Percentiles rank a stretch among this genome's conserved stretches.
Conservation (phyloP, 2,329 filamentous ascomycete species). For the Exophiala xenobiotica region DNA sequence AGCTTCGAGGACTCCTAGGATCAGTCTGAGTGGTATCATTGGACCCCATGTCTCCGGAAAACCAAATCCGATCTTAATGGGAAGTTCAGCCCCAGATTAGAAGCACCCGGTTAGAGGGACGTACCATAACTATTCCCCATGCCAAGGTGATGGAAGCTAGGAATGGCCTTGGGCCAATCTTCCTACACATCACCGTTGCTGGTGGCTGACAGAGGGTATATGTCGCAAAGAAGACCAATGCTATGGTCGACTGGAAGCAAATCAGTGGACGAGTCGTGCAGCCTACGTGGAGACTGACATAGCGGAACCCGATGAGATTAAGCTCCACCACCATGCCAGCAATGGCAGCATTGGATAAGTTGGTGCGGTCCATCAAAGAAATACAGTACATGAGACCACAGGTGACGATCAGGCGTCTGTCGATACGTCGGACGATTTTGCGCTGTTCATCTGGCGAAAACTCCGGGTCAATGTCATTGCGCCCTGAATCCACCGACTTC, state of each 20-base stretch:
- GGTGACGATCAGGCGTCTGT: constrained; percentile 62
- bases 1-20: constrained; percentile 64
- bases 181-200: constrained; percentile 65
- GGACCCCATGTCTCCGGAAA: constrained; percentile 32
- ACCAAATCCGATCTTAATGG: constrained; percentile 31
- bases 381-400: constrained; percentile 70
- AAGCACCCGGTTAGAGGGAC: neutral
- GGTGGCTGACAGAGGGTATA: constrained; percentile 71
- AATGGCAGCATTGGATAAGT: constrained; percentile 70
- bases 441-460: constrained; percentile 63
- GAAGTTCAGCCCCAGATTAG: neutral
- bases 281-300: constrained; percentile 11
- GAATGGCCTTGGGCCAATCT: constrained; percentile 52
- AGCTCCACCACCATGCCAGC: constrained; percentile 51
- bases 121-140: constrained; percentile 45
- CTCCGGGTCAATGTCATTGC: constrained; percentile 23
- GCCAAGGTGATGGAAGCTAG: constrained; percentile 35
- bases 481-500: neutral
- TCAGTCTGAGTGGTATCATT: constrained; percentile 31
- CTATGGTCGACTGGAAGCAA: neutral
- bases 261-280: neutral
- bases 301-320: constrained; percentile 34
- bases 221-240: constrained; percentile 68
- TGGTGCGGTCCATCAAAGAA: constrained; percentile 76
- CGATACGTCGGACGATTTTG: constrained; percentile 67